phyloP scores from a whole-genome alignment of 2,329 filamentous ascomycete species.

The Westerdykella aurantiaca region DNA sequence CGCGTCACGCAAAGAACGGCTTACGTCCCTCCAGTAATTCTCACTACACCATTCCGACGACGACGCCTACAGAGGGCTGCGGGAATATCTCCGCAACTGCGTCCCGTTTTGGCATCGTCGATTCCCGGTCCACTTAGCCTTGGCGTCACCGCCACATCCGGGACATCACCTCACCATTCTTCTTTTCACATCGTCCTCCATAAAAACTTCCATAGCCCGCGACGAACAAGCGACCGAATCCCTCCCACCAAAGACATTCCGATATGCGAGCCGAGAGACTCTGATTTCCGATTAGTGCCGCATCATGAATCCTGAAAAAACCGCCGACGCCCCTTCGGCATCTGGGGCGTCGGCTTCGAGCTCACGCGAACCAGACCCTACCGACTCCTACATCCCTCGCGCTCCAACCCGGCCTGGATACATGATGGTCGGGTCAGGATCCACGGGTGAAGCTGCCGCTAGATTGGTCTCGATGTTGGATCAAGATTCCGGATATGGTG shows the following conservation, averaged over 20 bases:
- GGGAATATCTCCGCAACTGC: too few species aligned
- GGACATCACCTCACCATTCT: constrained; percentile 15
- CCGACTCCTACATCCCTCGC: constrained; percentile 20
- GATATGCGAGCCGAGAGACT: not conserved
- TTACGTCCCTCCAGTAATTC: too few species aligned
- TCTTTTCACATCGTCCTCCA: constrained; percentile 5
- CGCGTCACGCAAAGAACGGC: not conserved
- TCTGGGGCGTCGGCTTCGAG: constrained; percentile 19
- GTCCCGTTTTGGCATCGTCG: too few species aligned
- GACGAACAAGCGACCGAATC: constrained; percentile 3
- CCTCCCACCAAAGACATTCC: constrained; percentile 27
- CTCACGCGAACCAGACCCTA: constrained; percentile 19
- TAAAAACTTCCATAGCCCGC: constrained; percentile 3
- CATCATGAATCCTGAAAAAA: constrained; percentile 28
- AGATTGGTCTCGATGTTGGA: constrained; percentile 77
- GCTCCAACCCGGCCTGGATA: constrained; percentile 54
- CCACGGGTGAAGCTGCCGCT: constrained; percentile 73
- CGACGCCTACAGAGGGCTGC: too few species aligned
- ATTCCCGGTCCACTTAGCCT: too few species aligned
- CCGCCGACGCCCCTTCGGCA: constrained; percentile 14
- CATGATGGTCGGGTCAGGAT: constrained; percentile 82
- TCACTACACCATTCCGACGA: too few species aligned
- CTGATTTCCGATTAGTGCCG: constrained; percentile 12
- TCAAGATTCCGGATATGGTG: constrained; percentile 86
- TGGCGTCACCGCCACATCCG: not conserved